Evolutionary conservation across 1,284 basidiomycete species (phyloP).

Genomic region (Ustilago curta): DNA sequence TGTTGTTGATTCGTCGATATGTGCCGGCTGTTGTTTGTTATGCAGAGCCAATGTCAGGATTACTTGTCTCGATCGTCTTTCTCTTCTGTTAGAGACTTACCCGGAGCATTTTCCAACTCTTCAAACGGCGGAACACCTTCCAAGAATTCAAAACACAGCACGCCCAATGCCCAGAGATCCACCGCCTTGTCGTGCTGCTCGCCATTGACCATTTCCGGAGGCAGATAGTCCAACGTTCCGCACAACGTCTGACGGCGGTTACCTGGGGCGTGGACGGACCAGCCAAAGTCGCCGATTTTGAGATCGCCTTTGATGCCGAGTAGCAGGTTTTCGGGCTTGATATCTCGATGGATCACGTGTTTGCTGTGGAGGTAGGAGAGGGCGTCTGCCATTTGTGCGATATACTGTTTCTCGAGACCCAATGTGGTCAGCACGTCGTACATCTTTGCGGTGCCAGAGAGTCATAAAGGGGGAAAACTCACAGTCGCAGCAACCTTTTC

Average conservation of each 20-base stretch:
- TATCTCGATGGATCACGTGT: slow-evolving; percentile 98
- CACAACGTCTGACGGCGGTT: slow-evolving; percentile 89
- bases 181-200: slow-evolving; percentile 87
- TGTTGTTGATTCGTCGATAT: slow-evolving; percentile 59
- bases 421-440: too few relatives aligned
- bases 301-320: slow-evolving; percentile 95
- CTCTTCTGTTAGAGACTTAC: too few relatives aligned
- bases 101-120: slow-evolving; percentile 76
- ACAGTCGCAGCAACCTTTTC: slow-evolving; percentile 82
- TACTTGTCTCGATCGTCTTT: too few relatives aligned
- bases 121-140: slow-evolving; percentile 94
- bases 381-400: slow-evolving; percentile 98
- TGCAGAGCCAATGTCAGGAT: too few relatives aligned
- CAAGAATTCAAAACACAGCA: slow-evolving; percentile 94
- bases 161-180: slow-evolving; percentile 96
- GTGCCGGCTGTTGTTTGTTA: slow-evolving; percentile 34
- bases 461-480: slow-evolving; percentile 45
- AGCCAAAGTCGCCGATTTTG: slow-evolving; percentile 99
- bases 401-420: slow-evolving; percentile 80
- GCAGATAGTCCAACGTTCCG: slow-evolving; percentile 95
- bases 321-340: slow-evolving; percentile 97
- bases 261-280: slow-evolving; percentile 97
- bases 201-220: slow-evolving; percentile 97
- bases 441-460: too few relatives aligned
- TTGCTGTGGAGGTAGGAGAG: slow-evolving; percentile 91